Percentiles rank a stretch among this genome's conserved stretches.
These are phyloP conservation scores for Grigorovia yakushimaensis DNA, from an alignment of 805 yeast genomes.

Conservation along the genomic window DNA sequence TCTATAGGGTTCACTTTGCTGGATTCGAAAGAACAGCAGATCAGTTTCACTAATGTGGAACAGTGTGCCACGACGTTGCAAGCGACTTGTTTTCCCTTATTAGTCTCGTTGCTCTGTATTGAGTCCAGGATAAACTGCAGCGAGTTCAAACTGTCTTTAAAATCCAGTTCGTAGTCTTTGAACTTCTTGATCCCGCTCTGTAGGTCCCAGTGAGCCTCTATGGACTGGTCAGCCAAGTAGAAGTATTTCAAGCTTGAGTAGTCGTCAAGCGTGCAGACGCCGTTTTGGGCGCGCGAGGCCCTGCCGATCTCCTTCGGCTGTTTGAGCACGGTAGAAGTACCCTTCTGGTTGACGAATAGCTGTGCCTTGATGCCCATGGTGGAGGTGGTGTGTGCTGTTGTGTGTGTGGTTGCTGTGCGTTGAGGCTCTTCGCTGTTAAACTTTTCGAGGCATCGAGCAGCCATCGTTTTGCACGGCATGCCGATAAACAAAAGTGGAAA, in stretches of 20 bases:
- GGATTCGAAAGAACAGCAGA: conserved; percentile 45
- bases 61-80: conserved; percentile 72
- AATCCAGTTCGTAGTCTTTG: conserved; percentile 42
- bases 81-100: conserved; percentile 34
- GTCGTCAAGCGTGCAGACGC: conserved; percentile 41
- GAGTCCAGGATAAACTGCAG: conserved; percentile 49
- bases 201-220: conserved; percentile 56
- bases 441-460: too few relatives aligned
- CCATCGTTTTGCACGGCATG: too few relatives aligned
- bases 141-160: conserved; percentile 30
- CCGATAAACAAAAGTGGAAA: too few relatives aligned
- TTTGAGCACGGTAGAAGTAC: conserved; percentile 58
- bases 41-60: conserved; percentile 64
- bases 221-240: conserved; percentile 66
- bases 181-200: conserved; percentile 55
- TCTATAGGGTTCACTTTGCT: conserved; percentile 43
- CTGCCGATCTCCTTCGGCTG: conserved; percentile 79
- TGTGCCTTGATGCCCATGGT: conserved; percentile 24
- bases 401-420: too few relatives aligned
- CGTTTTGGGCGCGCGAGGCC: conserved; percentile 53
- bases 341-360: conserved; percentile 34
- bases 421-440: too few relatives aligned
- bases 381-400: too few relatives aligned
- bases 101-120: conserved; percentile 44
- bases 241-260: conserved; percentile 50